Evolutionary conservation across 75 land plant genomes (phyloP).

Genomic region (Sequoiadendron giganteum): DNA sequence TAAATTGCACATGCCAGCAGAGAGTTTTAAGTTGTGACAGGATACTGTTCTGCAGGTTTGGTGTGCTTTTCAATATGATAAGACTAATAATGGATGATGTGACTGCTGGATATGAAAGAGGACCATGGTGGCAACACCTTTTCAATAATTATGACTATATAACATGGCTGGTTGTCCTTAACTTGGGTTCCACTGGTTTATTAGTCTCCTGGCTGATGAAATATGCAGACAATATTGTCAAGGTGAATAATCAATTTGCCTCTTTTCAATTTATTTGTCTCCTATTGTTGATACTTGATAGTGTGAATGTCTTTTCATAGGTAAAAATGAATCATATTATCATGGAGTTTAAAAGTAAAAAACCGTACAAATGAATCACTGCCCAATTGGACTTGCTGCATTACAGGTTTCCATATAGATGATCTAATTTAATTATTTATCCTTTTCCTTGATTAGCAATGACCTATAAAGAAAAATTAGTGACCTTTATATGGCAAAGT

Average conservation of each 20-base stretch:
- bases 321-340: background rate
- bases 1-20: background rate
- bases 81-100: constrained; percentile 72
- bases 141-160: constrained; percentile 69
- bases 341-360: background rate
- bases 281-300: background rate
- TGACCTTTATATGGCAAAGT: background rate
- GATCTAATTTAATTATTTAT: no score
- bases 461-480: background rate
- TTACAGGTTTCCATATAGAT: background rate
- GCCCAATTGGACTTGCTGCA: background rate
- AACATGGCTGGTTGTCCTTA: constrained; percentile 96
- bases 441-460: background rate
- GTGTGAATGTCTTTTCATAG: background rate
- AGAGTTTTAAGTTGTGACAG: background rate
- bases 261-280: background rate
- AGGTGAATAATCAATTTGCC: constrained; percentile 42
- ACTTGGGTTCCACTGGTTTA: constrained; percentile 88
- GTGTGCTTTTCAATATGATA: constrained; percentile 80
- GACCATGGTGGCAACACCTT: constrained; percentile 86
- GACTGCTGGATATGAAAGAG: constrained; percentile 65
- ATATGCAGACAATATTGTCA: constrained; percentile 95
- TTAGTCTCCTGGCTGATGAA: constrained; percentile 99
- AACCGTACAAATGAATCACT: background rate
- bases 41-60: constrained; percentile 63